Evolutionary conservation across 208 protist species (phyloP).

Genomic region (Leishmania gerbilli): DNA sequence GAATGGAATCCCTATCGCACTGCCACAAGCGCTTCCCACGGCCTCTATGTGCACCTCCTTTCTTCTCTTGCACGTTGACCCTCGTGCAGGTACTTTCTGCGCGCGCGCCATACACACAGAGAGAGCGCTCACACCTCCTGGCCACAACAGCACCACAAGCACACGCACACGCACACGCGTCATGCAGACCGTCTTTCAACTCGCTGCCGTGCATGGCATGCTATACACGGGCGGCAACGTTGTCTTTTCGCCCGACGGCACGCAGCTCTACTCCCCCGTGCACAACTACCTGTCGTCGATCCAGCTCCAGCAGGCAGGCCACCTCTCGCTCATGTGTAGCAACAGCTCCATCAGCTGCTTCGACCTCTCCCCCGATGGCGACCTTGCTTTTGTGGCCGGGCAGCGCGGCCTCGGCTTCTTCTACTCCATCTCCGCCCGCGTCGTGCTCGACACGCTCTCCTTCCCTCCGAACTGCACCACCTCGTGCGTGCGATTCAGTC

Average conservation of each 20-base stretch:
- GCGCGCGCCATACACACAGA: neutral
- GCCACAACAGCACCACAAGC: neutral
- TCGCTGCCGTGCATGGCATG: conserved; percentile 92
- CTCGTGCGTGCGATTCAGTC: conserved; percentile 79
- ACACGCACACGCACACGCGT: neutral
- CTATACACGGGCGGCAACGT: conserved; percentile 93
- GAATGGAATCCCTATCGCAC: neutral
- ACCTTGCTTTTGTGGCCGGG: conserved; percentile 79
- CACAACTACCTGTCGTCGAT: conserved; percentile 88
- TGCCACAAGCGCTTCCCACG: too few relatives aligned
- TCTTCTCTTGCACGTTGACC: neutral
- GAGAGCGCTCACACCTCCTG: neutral
- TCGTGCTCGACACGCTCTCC: conserved; percentile 89
- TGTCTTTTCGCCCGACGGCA: conserved; percentile 78
- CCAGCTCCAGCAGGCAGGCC: conserved; percentile 77
- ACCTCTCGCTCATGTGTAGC: conserved; percentile 76
- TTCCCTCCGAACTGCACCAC: conserved; percentile 81
- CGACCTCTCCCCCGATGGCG: conserved; percentile 84
- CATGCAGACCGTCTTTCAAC: conserved; percentile 86
- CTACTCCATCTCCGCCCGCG: conserved; percentile 80
- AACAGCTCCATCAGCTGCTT: conserved; percentile 92
- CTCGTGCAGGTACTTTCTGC: neutral
- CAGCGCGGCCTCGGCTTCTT: conserved; percentile 88
- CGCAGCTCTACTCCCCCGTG: conserved; percentile 85
- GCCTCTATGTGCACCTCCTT: neutral